phyloP scores from a whole-genome alignment of 2,329 filamentous ascomycete species.

The Fusarium nodosum region DNA sequence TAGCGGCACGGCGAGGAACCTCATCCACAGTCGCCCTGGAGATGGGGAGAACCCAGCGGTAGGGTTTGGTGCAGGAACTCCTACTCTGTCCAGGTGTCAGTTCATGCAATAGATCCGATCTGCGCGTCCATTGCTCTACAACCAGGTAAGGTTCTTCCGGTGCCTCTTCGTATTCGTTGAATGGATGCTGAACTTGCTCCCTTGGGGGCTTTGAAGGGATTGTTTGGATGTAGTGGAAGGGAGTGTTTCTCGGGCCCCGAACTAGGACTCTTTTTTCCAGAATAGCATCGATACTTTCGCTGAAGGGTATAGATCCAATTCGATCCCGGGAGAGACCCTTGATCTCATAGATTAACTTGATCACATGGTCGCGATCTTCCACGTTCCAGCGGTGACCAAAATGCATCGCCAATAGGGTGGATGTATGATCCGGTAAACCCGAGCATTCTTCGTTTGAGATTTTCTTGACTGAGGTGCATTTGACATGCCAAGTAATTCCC shows the following conservation, averaged over 20 bases:
- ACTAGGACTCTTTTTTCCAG: slow-evolving; percentile 54
- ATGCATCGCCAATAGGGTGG: slow-evolving; percentile 61
- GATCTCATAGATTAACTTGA: slow-evolving; percentile 57
- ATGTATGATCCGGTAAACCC: slow-evolving; percentile 59
- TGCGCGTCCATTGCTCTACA: slow-evolving; percentile 65
- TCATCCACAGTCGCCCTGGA: slow-evolving; percentile 64
- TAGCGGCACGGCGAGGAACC: slow-evolving; percentile 59
- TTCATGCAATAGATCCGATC: slow-evolving; percentile 71
- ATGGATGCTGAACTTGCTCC: slow-evolving; percentile 56
- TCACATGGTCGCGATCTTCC: slow-evolving; percentile 57
- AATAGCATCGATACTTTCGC: slow-evolving; percentile 42
- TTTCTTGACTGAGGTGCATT: slow-evolving; percentile 33
- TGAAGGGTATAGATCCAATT: slow-evolving; percentile 52
- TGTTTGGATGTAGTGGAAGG: slow-evolving; percentile 59
- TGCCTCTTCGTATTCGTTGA: slow-evolving; percentile 55
- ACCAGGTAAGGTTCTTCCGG: slow-evolving; percentile 65
- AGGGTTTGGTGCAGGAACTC: slow-evolving; percentile 58
- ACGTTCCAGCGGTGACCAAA: slow-evolving; percentile 63
- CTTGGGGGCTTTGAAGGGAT: slow-evolving; percentile 61
- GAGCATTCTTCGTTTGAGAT: slow-evolving; percentile 41
- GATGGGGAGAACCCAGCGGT: slow-evolving; percentile 61
- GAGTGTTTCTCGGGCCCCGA: slow-evolving; percentile 54
- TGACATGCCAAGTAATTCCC: slow-evolving; percentile 53
- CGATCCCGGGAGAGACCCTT: slow-evolving; percentile 48
- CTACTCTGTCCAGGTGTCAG: slow-evolving; percentile 23